Evolutionary conservation across 805 yeast species (phyloP), one percentile per base, ranked within the genome.

Genomic region (Candida corydali): DNA sequence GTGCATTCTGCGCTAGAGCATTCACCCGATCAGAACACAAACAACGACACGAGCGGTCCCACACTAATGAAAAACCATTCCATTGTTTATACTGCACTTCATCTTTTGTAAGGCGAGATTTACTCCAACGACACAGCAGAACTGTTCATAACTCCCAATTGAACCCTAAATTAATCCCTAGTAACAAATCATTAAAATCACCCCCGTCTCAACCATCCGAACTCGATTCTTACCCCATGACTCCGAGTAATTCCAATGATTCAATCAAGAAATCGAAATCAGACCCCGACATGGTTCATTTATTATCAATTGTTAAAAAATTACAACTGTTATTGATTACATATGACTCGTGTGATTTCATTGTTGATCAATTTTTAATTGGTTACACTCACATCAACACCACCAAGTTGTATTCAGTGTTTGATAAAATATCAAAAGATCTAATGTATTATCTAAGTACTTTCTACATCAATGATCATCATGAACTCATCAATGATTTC

Each of bases 1-100:
- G 95, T 60, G 78, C 84, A 5, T 84, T 76, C 52, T 85, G 95
- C 50, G 85, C 88, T 22, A 68, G 89, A 44, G 82, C 86, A 5
- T 84, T 84, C 52, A 77, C 87, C n/a, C 63, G 93, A 35, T 75
- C 84, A 8, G 93, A 84, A 54, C 93, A 84, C 56, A 74, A 82
- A 47, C 76, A 81, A 28, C 72, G 93, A 33, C 93, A 84, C 50
- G 91, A 84, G 55, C 61, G 89, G 18, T 79, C 87, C 1, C 93
- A 84, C 52, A 82, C 88, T 10, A 82, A 82, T 49, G 86, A 80
- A 50, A 78, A 86, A 44, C 94, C 94, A 1, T 85, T 82, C 60
- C 78, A 77, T 40, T 85, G 95, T 50, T 65, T 73, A 24, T 70
- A 77, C 35, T 85, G 94, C 53, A 69, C 78, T 8, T 74, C 82